Conservation (phyloP, 1,284 basidiomycete species). For the Kwoniella shivajii region DNA sequence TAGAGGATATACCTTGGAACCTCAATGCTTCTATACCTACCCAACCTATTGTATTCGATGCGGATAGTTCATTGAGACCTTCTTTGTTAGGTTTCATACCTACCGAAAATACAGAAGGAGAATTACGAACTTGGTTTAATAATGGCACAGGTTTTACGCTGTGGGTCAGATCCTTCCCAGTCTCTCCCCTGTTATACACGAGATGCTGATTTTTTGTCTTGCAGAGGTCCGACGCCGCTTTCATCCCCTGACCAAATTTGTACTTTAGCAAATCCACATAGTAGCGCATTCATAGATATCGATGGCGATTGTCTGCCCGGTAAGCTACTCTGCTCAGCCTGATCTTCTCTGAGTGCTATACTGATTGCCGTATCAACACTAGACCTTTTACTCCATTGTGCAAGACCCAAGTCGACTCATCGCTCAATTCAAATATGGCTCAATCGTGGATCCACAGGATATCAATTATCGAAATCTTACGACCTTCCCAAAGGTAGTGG, state of each 20-base stretch:
- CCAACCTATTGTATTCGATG: slow-evolving; percentile 85
- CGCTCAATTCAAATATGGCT: slow-evolving; percentile 88
- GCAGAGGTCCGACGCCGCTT: slow-evolving; percentile 37
- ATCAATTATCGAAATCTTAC: slow-evolving; percentile 68
- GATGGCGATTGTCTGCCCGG: slow-evolving; percentile 95
- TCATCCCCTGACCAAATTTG: slow-evolving; percentile 58
- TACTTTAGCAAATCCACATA: slow-evolving; percentile 80
- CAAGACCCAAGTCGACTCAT: slow-evolving; percentile 57
- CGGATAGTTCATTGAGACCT: slow-evolving; percentile 83
- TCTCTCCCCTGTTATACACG: background rate
- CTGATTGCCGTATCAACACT: slow-evolving; percentile 7
- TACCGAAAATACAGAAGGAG: slow-evolving; percentile 12
- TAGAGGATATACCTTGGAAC: slow-evolving; percentile 29
- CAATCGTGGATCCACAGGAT: slow-evolving; percentile 76
- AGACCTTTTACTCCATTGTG: slow-evolving; percentile 89
- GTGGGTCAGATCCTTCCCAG: slow-evolving; percentile 13
- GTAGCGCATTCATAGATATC: slow-evolving; percentile 91
- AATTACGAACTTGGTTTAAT: slow-evolving; percentile 29
- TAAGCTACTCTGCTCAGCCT: slow-evolving; percentile 44
- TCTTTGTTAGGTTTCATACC: slow-evolving; percentile 77
- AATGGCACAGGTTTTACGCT: slow-evolving; percentile 29
- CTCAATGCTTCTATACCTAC: slow-evolving; percentile 28
- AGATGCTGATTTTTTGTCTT: background rate
- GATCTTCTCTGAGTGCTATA: background rate
- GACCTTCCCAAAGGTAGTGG: slow-evolving; percentile 76